Percentiles rank a stretch among this genome's conserved stretches.
These are phyloP conservation scores for Aurantiochytrium sp. DNA, from an alignment of 108 stramenopile genomes.

Conservation along the genomic window DNA sequence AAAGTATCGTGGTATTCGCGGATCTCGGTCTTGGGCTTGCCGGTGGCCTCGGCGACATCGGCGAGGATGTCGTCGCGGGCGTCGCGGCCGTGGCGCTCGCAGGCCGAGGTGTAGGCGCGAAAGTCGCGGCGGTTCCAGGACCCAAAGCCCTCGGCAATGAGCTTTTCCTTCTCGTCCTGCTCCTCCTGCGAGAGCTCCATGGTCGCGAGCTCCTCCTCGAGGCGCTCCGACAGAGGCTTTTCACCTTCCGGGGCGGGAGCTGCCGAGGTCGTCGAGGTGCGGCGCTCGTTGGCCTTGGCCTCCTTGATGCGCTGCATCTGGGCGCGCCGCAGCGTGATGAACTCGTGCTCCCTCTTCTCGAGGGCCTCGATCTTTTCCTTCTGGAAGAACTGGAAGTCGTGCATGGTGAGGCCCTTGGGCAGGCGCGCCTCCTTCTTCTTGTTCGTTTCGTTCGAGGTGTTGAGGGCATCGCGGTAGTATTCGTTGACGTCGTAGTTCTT, in stretches of 20 bases:
- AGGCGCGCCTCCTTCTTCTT: conserved; percentile 71
- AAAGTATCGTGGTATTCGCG: conserved; percentile 80
- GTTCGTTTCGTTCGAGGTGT: conserved; percentile 64
- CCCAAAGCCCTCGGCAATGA: conserved; percentile 84
- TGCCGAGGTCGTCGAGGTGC: not conserved
- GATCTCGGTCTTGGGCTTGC: conserved; percentile 77
- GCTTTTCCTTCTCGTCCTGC: conserved; percentile 72
- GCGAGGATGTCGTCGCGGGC: conserved; percentile 72
- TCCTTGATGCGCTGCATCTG: conserved; percentile 67
- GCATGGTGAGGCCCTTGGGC: conserved; percentile 73
- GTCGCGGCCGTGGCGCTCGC: conserved; percentile 81
- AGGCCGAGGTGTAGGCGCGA: conserved; percentile 79
- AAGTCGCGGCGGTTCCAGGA: conserved; percentile 84
- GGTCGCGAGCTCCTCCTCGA: not conserved
- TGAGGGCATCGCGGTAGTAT: conserved; percentile 77
- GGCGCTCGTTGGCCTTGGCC: not conserved
- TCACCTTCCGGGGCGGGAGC: not conserved
- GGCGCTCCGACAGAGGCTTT: not conserved
- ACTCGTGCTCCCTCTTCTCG: conserved; percentile 66
- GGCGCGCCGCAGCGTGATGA: conserved; percentile 67
- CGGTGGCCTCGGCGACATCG: conserved; percentile 76
- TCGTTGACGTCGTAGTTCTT: conserved; percentile 89
- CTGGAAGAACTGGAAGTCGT: conserved; percentile 92
- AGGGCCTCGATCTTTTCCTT: conserved; percentile 68
- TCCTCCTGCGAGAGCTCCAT: conserved; percentile 63